These are phyloP conservation scores for Hydrangea macrophylla DNA, from an alignment of 148 eudicot species.

Conservation along the genomic window DNA sequence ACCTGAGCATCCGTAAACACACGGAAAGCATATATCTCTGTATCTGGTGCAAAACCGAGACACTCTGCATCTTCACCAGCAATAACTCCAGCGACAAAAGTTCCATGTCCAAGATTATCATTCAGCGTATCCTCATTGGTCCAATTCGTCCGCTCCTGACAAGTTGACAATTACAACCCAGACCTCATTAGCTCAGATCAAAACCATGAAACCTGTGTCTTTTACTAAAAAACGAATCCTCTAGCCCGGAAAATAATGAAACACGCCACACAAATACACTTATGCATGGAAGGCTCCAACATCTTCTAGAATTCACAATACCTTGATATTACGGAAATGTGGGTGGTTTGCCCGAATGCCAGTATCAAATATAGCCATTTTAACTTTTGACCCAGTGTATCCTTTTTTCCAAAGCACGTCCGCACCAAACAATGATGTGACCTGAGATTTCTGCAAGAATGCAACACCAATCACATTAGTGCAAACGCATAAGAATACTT, in stretches of 20 bases:
- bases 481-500: too few relatives aligned
- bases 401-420: constrained; percentile 91
- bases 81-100: constrained; percentile 97
- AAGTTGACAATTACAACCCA: constrained; percentile 17
- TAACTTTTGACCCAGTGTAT: constrained; percentile 88
- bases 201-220: background rate
- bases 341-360: constrained; percentile 93
- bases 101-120: constrained; percentile 98
- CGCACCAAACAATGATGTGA: constrained; percentile 89
- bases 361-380: constrained; percentile 98
- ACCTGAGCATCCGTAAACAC: constrained; percentile 99
- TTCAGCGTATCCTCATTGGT: constrained; percentile 90
- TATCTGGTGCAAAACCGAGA: constrained; percentile 96
- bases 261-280: background rate
- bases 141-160: constrained; percentile 98
- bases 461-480: background rate
- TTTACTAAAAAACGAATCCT: background rate
- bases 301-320: constrained; percentile 18
- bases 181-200: background rate
- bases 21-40: constrained; percentile 94
- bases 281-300: background rate
- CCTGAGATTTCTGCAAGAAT: constrained; percentile 85
- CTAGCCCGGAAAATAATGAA: background rate
- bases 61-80: constrained; percentile 92
- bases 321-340: constrained; percentile 98